Conservation (phyloP, 2,329 filamentous ascomycete species). For the Trichoderma polysporum region DNA sequence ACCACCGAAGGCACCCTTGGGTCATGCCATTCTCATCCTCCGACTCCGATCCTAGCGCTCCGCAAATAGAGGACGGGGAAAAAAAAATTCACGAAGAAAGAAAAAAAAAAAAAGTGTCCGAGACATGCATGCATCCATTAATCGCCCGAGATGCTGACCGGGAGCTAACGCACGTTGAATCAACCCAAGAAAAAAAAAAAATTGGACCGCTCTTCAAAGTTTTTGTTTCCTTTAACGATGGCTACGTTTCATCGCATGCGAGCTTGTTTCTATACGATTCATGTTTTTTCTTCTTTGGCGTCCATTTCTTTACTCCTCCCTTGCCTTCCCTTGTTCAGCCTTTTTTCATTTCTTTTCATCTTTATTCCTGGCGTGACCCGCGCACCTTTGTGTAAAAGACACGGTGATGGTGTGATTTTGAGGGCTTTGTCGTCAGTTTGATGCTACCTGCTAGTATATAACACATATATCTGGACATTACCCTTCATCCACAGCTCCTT, state of each 20-base stretch:
- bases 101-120: neutral
- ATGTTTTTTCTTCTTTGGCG: neutral
- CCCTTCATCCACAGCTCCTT: too few species aligned
- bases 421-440: neutral
- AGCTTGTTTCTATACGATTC: neutral
- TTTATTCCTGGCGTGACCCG: neutral
- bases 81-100: neutral
- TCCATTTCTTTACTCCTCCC: neutral
- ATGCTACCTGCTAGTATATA: neutral
- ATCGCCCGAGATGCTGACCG: neutral
- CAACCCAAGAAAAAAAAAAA: too few species aligned
- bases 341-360: neutral
- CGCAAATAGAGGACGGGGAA: neutral
- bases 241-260: constrained; percentile 14
- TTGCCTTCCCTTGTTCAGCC: neutral
- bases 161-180: neutral
- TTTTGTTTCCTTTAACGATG: neutral
- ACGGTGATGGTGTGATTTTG: neutral
- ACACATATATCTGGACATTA: neutral
- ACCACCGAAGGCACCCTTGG: neutral
- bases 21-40: neutral
- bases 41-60: neutral
- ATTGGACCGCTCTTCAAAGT: neutral
- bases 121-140: neutral
- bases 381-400: neutral